phyloP scores from a whole-genome alignment of 768 basidiomycete species.

The Phaeotremella fagi region DNA sequence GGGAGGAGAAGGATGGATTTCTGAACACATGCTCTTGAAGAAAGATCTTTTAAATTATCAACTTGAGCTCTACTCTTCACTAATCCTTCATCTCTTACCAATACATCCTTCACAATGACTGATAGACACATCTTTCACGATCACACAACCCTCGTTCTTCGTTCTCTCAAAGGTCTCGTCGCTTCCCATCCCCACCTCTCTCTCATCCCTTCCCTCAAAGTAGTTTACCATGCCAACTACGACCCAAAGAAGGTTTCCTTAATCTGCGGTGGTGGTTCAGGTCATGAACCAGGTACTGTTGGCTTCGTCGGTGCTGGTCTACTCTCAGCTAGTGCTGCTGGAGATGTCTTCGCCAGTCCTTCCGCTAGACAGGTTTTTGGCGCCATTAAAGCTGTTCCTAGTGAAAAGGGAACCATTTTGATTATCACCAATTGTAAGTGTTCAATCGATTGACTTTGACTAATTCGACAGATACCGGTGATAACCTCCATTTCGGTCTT shows the following conservation, averaged over 20 bases:
- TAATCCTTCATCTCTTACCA: too few relatives aligned
- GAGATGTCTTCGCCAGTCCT: slow-evolving; percentile 45
- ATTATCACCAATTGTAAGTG: slow-evolving; percentile 45
- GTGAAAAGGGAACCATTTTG: slow-evolving; percentile 40
- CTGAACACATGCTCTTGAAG: background rate
- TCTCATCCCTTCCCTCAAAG: slow-evolving; percentile 43
- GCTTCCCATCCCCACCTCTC: slow-evolving; percentile 38
- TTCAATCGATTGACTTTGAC: background rate
- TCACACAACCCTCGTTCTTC: slow-evolving; percentile 38
- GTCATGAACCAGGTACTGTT: slow-evolving; percentile 43
- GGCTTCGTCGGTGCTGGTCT: slow-evolving; percentile 40
- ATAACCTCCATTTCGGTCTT: slow-evolving; percentile 84
- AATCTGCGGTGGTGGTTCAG: slow-evolving; percentile 42
- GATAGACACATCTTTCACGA: slow-evolving; percentile 44
- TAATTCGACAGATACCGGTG: slow-evolving; percentile 53
- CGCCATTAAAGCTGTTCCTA: slow-evolving; percentile 35
- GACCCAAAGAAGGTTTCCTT: slow-evolving; percentile 38
- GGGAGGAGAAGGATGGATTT: background rate
- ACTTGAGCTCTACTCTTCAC: too few relatives aligned
- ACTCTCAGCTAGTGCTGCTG: slow-evolving; percentile 37
- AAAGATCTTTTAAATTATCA: too few relatives aligned
- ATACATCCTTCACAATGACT: slow-evolving; percentile 31
- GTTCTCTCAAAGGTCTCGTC: slow-evolving; percentile 37
- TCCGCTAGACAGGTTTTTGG: slow-evolving; percentile 40
- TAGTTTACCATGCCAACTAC: slow-evolving; percentile 41